Evolutionary conservation across 371 early-diverging fungal species (phyloP).

Genomic region (Mucor velutinosus): DNA sequence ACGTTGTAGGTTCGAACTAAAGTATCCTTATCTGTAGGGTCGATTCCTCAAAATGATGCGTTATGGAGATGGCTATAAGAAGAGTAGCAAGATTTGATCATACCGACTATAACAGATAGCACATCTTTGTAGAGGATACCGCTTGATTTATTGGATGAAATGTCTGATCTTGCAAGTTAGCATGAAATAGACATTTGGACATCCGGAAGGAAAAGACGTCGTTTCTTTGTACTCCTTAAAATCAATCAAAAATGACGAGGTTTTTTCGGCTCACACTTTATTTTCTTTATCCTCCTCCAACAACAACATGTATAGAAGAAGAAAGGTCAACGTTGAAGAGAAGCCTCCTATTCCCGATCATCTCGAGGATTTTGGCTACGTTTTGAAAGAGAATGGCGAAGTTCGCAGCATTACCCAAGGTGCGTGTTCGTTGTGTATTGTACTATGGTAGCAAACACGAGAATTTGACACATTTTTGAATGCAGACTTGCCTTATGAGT

Average conservation of each 20-base stretch:
- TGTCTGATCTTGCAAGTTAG: no score
- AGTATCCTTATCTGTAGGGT: no score
- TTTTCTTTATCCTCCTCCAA: background rate
- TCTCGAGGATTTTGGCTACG: constrained; percentile 45
- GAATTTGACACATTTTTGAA: background rate
- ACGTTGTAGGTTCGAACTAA: no score
- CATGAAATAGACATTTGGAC: no score
- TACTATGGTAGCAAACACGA: background rate
- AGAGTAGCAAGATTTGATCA: no score
- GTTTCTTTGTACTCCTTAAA: background rate
- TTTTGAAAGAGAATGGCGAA: constrained; percentile 38
- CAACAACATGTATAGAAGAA: constrained; percentile 27
- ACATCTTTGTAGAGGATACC: no score
- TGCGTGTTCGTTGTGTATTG: background rate
- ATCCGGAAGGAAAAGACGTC: no score
- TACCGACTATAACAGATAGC: no score
- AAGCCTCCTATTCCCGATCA: constrained; percentile 37
- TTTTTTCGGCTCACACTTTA: background rate
- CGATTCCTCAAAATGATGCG: no score
- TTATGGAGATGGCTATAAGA: no score
- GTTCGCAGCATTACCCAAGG: constrained; percentile 27
- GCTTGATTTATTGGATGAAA: no score
- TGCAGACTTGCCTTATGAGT: constrained; percentile 37
- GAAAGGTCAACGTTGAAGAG: constrained; percentile 21
- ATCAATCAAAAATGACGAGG: background rate